Base-by-base conservation (phyloP, 1,139 yeast genomes). In the Oligophagozyma castellii region DNA sequence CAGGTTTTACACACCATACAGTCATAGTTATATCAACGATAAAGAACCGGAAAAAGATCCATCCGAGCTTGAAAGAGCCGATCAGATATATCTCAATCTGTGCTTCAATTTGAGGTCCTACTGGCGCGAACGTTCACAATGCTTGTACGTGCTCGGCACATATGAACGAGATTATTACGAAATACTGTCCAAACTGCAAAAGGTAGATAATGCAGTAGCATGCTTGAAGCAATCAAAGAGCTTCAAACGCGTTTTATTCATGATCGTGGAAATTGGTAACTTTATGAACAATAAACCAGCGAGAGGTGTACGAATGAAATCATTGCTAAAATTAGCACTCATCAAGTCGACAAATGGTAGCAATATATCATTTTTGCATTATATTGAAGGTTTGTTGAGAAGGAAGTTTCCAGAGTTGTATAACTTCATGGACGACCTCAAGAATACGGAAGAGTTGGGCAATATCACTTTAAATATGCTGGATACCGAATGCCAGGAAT, bases 231-330 rank as follows among this genome's bases (percentile, higher is more conserved):
- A 65, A 5, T 80, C 93, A 0, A 63, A 63, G n/a, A 67, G 71
- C 26, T 65, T 89, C 43, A 67, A 71, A 38, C 67, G 69, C 34
- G 67, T 86, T 6, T 60, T 89, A 33, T 77, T 76, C 27, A 68
- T 89, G 24, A 80, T 89, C 30, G 65, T 84, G 39, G 76, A 78
- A 12, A 75, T 89, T 35, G 98, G 96, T 14, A 89, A 89, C 48
- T 84, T 74, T 47, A 89, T 89, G 96, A 89, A 89, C 51, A 93
- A 81, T 46, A 84, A 79, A 45, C 76, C 75, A 41, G 95, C 93
- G 0, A 56, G 66, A 31, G 98, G 96, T 1, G 84, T 89, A 58
- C 75, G 72, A 43, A 59, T 89, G 24, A 79, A 81, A 19, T 79
- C 95, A 2, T 61, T 89, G 33, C 92, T 76, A 41, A 63, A 94